A percentile compares a stretch with the other conserved stretches of the same genome.
These are phyloP conservation scores for Alternaria metachromatica DNA, from an alignment of 2,329 filamentous ascomycete genomes.

Conservation along the genomic window DNA sequence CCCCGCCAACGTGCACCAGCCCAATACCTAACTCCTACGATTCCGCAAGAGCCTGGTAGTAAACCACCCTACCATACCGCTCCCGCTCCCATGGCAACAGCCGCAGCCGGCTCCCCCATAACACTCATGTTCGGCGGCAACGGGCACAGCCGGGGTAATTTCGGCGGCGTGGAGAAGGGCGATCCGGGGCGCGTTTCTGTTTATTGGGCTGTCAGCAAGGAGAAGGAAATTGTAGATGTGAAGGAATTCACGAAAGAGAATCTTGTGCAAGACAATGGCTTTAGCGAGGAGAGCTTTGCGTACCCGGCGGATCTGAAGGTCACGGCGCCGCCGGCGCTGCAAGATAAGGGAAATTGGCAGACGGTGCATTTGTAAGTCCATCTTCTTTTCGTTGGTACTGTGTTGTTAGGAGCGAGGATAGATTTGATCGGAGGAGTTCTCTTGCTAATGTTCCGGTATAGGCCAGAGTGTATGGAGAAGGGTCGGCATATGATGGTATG, in stretches of 20 bases:
- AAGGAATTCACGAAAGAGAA: constrained; percentile 27
- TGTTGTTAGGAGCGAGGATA: background rate
- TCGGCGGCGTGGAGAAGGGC: constrained; percentile 34
- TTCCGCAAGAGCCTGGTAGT: background rate
- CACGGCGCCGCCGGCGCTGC: constrained; percentile 22
- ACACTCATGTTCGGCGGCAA: constrained; percentile 38
- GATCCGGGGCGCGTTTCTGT: constrained; percentile 16
- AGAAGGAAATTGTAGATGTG: constrained; percentile 30
- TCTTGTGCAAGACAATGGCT: constrained; percentile 25
- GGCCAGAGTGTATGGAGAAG: constrained; percentile 30
- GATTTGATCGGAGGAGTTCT: background rate
- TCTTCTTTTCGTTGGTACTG: background rate
- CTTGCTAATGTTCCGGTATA: constrained; percentile 4
- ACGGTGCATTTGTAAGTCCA: constrained; percentile 22
- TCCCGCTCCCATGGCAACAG: constrained; percentile 28
- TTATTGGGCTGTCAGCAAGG: constrained; percentile 26
- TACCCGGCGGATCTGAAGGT: constrained; percentile 26
- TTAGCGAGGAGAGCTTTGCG: constrained; percentile 30
- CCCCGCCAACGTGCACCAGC: constrained; percentile 19
- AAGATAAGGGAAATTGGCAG: constrained; percentile 40
- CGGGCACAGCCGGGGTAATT: constrained; percentile 32
- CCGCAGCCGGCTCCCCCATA: constrained; percentile 20
- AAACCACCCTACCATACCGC: background rate
- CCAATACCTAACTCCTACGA: constrained; percentile 6
- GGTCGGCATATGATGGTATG: constrained; percentile 41